Percentiles rank a stretch among this genome's conserved stretches.
Conservation (phyloP, 148 eudicot species). For the Chenopodium suecicum region DNA sequence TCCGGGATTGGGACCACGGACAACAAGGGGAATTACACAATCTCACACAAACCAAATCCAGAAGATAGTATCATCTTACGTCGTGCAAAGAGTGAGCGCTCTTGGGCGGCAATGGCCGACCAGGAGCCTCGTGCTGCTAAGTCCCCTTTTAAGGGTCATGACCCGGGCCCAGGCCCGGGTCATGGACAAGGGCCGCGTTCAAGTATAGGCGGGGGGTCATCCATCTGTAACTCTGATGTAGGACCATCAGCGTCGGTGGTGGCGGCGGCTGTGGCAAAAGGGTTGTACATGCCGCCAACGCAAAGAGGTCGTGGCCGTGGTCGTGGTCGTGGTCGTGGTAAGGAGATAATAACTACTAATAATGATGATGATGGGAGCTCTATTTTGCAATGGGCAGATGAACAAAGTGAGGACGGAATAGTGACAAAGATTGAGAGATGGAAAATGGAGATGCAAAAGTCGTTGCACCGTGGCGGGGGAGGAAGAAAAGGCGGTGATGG, state of each 20-base stretch:
- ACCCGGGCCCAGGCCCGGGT: background rate
- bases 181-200: slow-evolving; percentile 4
- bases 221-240: slow-evolving; percentile 39
- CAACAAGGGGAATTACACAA: background rate
- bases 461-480: background rate
- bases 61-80: background rate
- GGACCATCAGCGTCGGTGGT: slow-evolving; percentile 60
- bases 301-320: background rate
- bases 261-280: slow-evolving; percentile 48
- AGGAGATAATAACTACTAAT: background rate
- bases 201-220: slow-evolving; percentile 15
- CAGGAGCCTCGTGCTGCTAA: background rate
- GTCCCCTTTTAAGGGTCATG: background rate
- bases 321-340: background rate
- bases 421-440: slow-evolving; percentile 46
- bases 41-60: background rate
- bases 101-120: background rate
- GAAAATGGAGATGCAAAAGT: slow-evolving; percentile 36
- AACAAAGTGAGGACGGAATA: slow-evolving; percentile 38
- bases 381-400: slow-evolving; percentile 45
- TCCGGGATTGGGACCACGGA: slow-evolving; percentile 11
- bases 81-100: slow-evolving; percentile 34
- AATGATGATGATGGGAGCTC: slow-evolving; percentile 40
- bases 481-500: background rate
- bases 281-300: slow-evolving; percentile 31